Base-by-base conservation (phyloP, 345 rosid genomes). In the Sonneratia alba region DNA sequence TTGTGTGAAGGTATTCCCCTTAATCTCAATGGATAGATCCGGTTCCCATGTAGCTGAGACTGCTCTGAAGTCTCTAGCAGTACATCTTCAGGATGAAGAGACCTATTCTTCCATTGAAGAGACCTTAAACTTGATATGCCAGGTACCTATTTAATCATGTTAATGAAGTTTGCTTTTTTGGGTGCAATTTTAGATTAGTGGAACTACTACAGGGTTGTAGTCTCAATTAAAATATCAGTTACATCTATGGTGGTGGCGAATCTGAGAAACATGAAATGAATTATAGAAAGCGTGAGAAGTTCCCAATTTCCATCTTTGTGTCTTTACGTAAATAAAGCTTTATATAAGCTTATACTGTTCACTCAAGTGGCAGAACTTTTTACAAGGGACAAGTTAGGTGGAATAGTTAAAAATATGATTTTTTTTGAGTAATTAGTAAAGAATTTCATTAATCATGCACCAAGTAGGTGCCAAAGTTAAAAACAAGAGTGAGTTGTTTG, bases 1-100 rank as follows among this genome's bases (percentile, higher is more conserved):
- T 67, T 86, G 87, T 76, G 85, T 91, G 7, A 47, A 77, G 7
- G 80, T 77, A 69, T 92, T 96, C 76, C 91, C 98, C 75, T 82
- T 84, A 73, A 85, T 92, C 80, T 90, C 98, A 53, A 89, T 89
- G 94, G 98, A 92, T 79, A 88, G 89, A 48, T 91, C 96, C 64
- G 96, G 98, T 73, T 96, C 99, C 67, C 97, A 96, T 85, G 98
- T 92, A 64, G 93, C 93, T 0, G 98, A 96, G 83, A 83, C 98
- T 63, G 94, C 97, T 73, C 89, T 96, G 57, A 92, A 89, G 89
- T 88, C 94, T 59, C 76, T 96, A 80, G 81, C 85, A 36, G 49
- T 71, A 37, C 96, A 89, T 81, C 87, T 96, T 72, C 84, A 92
- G 68, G 94, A 91, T 19, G 76, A 84, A 69, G 97, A 88, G 32